Evolutionary conservation across 2,329 filamentous ascomycete species (phyloP).

Genomic region (Beauveria varroae): DNA sequence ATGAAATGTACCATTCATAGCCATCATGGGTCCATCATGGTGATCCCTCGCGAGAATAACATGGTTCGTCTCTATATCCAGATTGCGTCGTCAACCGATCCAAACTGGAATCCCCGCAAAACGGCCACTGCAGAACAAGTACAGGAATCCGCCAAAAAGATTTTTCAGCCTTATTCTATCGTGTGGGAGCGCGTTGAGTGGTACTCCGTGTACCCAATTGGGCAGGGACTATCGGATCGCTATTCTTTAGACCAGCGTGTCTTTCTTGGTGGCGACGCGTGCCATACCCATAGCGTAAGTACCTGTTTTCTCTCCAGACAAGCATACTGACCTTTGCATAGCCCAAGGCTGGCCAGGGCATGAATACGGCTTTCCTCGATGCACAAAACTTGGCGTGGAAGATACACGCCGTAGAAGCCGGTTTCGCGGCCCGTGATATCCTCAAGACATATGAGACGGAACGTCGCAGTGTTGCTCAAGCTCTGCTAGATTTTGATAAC

Average conservation of each 20-base stretch:
- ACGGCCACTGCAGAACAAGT: slow-evolving; percentile 58
- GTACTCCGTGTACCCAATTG: slow-evolving; percentile 72
- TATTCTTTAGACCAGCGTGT: slow-evolving; percentile 63
- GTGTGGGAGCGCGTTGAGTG: slow-evolving; percentile 62
- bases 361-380: slow-evolving; percentile 74
- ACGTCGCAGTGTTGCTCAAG: slow-evolving; percentile 77
- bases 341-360: slow-evolving; percentile 72
- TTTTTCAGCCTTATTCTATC: slow-evolving; percentile 59
- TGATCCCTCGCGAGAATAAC: slow-evolving; percentile 65
- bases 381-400: slow-evolving; percentile 94
- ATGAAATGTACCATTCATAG: slow-evolving; percentile 75
- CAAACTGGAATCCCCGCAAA: slow-evolving; percentile 54
- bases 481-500: slow-evolving; percentile 77
- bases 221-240: slow-evolving; percentile 62
- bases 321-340: slow-evolving; percentile 32
- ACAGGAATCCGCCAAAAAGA: slow-evolving; percentile 56
- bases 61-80: slow-evolving; percentile 67
- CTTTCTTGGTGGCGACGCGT: slow-evolving; percentile 71
- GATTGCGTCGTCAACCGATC: slow-evolving; percentile 52
- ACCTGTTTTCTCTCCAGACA: slow-evolving; percentile 37
- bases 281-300: slow-evolving; percentile 67
- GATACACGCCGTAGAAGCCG: slow-evolving; percentile 80
- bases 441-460: slow-evolving; percentile 83
- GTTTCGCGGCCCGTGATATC: slow-evolving; percentile 67
- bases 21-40: slow-evolving; percentile 66